Conservation (phyloP, 108 stramenopile genomes). For the Nitzschia sp. region DNA sequence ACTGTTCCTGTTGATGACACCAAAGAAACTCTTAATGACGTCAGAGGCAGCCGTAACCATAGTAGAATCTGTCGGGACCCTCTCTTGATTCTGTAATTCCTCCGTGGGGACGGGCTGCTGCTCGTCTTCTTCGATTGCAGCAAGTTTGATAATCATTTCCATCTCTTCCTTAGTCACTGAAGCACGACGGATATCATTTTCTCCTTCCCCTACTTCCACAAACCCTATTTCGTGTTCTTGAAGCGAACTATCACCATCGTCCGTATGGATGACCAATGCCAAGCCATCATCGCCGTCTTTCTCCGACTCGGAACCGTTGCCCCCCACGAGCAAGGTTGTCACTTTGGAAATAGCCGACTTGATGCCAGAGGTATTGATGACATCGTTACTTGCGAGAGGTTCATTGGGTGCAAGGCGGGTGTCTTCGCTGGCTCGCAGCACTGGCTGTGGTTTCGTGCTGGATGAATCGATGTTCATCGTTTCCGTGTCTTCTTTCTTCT, state of each 20-base stretch:
- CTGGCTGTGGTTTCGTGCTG: background rate
- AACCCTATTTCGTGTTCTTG: slow-evolving; percentile 20
- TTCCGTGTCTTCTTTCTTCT: background rate
- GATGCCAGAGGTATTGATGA: background rate
- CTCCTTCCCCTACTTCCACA: slow-evolving; percentile 13
- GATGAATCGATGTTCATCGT: no score
- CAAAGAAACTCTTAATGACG: slow-evolving; percentile 17
- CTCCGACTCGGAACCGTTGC: background rate
- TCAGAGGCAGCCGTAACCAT: slow-evolving; percentile 5
- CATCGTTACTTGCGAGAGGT: background rate
- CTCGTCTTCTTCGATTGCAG: background rate
- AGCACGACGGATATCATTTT: background rate
- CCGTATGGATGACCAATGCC: background rate
- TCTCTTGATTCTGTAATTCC: background rate
- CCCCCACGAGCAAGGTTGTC: background rate
- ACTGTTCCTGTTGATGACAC: slow-evolving; percentile 18
- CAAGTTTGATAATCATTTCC: slow-evolving; percentile 16
- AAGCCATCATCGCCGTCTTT: background rate
- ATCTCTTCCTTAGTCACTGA: slow-evolving; percentile 24
- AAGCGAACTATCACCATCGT: background rate
- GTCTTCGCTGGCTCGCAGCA: background rate
- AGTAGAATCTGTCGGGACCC: slow-evolving; percentile 3
- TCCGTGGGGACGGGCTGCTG: background rate
- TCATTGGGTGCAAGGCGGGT: background rate
- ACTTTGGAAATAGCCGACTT: background rate